Conservation (phyloP, 192 early-diverging fungal genomes). For the Coemansia sp. region DNA sequence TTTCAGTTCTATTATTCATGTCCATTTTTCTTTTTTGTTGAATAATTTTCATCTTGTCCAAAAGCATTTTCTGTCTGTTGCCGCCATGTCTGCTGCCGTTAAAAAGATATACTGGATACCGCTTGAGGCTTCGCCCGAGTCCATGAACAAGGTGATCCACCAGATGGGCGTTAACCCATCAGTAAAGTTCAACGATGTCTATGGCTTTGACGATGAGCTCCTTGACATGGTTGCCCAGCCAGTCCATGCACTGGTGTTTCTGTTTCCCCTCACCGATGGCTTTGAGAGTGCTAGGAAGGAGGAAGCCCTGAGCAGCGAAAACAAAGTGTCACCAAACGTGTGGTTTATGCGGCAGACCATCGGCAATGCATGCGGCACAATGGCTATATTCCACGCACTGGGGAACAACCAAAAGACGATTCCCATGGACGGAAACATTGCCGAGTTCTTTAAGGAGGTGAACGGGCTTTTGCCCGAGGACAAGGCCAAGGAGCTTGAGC, state of each 20-base stretch:
- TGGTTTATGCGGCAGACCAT: conserved; percentile 89
- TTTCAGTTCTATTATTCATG: too few species aligned
- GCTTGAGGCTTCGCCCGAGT: conserved; percentile 88
- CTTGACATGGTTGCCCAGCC: conserved; percentile 81
- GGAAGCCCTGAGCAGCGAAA: conserved; percentile 49
- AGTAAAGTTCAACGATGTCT: conserved; percentile 82
- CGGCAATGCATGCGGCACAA: conserved; percentile 91
- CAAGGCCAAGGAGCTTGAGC: conserved; percentile 72
- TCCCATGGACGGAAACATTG: conserved; percentile 55
- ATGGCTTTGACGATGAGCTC: conserved; percentile 80
- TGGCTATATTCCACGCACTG: conserved; percentile 88
- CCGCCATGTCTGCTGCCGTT: conserved; percentile 6
- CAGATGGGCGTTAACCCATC: conserved; percentile 64
- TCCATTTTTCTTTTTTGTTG: too few species aligned
- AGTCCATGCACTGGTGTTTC: conserved; percentile 75
- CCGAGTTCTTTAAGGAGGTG: conserved; percentile 65
- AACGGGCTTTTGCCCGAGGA: conserved; percentile 66
- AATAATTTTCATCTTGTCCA: neutral
- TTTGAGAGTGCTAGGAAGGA: conserved; percentile 62
- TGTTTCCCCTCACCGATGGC: conserved; percentile 79
- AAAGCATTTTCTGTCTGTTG: neutral
- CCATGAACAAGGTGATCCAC: conserved; percentile 65
- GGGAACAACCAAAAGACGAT: conserved; percentile 67
- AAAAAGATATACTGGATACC: conserved; percentile 72
- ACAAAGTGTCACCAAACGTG: conserved; percentile 49